Evolutionary conservation across 768 basidiomycete species (phyloP), one percentile per base, ranked within the genome.

Genomic region (Lactifluus pinguis): DNA sequence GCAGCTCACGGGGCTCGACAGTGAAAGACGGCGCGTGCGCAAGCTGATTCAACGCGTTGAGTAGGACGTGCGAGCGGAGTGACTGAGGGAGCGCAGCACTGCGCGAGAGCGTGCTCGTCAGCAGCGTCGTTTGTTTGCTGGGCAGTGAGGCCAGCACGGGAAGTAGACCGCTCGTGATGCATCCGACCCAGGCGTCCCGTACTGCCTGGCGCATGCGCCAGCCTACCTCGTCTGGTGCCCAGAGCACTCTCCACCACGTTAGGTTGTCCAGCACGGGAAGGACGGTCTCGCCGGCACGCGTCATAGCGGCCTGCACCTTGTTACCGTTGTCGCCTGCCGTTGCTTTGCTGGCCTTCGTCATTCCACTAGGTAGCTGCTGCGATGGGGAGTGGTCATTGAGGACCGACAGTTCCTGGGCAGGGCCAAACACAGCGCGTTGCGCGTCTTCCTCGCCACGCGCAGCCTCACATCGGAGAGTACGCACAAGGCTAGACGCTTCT

Each of bases 41-140:
- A 21, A 63, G 52, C 41, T 70, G 69, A 9, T 53, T 32, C 9
- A 70, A 49, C 6, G 59, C 41, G 41, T 70, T 70, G 34, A 56
- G 54, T 5, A 70, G 62, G 48, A 70, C 51, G 14, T 54, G 38
- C 2, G 69, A 68, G 19, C 55, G 62, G 11, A 67, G 55, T 0
- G 62, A 11, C 3, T 32, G 9, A 0, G 68, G 68, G 14, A 67
- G 59, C 5, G 59, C n/a, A 3, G 49, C 38, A 48, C 30, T 7
- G 38, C 47, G 53, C 8, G 64, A 55, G 47, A 61, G 61, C 9
- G 61, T 30, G 3, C 30, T 45, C n/a, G 57, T 7, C 15, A 55
- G 15, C 1, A 52, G 59, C 5, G 34, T 2, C 7, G 59, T n/a
- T 14, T 66, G 63, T 4, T 41, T 54, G 30, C 29, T 38, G 15